Conservation (phyloP, 768 basidiomycete species). For the Kondoa subrosea region DNA sequence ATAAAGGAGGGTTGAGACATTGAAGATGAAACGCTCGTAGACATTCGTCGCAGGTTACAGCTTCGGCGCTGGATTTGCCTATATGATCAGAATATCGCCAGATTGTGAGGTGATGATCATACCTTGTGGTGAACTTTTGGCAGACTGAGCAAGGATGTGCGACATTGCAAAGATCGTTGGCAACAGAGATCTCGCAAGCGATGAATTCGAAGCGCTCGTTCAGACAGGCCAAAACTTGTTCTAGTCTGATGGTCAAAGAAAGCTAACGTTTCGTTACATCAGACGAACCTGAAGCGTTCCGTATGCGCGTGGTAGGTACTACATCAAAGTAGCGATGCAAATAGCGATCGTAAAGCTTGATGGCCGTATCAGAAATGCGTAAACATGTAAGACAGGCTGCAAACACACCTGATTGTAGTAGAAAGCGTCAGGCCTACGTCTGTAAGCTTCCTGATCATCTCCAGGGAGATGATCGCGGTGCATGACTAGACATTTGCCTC, state of each 20-base stretch:
- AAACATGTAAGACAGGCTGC: not conserved
- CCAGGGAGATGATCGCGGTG: conserved; percentile 58
- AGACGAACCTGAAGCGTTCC: conserved; percentile 48
- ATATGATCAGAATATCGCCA: not conserved
- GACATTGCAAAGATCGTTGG: conserved; percentile 71
- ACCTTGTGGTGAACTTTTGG: conserved; percentile 75
- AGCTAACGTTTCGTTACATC: not conserved
- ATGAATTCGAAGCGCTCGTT: conserved; percentile 80
- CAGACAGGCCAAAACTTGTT: conserved; percentile 59
- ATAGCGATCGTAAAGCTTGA: conserved; percentile 73
- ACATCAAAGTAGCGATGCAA: conserved; percentile 97
- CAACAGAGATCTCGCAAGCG: conserved; percentile 81
- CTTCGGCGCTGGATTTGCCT: conserved; percentile 45
- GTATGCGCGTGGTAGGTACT: conserved; percentile 64
- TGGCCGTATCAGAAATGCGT: not conserved
- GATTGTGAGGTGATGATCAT: conserved; percentile 30
- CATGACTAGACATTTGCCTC: conserved; percentile 79
- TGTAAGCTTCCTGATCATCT: conserved; percentile 70
- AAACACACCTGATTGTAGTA: conserved; percentile 56
- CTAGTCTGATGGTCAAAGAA: conserved; percentile 48
- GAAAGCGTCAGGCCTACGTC: conserved; percentile 83
- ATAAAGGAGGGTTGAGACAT: conserved; percentile 79
- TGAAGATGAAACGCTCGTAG: conserved; percentile 86
- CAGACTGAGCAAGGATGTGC: conserved; percentile 75
- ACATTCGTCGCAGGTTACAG: conserved; percentile 78